Percentiles rank a stretch among this genome's conserved stretches.
These are phyloP conservation scores for Boletus sensibilis DNA, from an alignment of 768 basidiomycete species.

Conservation along the genomic window DNA sequence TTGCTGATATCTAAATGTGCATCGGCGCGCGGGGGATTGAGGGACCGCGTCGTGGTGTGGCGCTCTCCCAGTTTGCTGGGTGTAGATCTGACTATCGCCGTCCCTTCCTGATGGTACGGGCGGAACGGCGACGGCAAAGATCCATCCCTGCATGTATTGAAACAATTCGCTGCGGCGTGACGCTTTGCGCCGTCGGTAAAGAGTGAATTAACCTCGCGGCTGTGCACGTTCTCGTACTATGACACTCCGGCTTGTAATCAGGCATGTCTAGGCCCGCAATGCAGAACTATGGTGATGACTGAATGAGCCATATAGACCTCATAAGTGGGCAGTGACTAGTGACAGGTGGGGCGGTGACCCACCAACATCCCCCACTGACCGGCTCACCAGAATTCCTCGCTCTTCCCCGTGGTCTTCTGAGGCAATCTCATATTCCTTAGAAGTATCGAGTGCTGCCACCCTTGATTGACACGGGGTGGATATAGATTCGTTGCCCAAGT, in stretches of 20 bases:
- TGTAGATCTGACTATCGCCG: slow-evolving; percentile 2
- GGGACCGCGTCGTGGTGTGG: not conserved
- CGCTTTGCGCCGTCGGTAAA: slow-evolving; percentile 9
- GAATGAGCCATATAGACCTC: not conserved
- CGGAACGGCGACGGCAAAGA: slow-evolving; percentile 4
- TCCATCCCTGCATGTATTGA: not conserved
- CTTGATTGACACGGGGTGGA: not conserved
- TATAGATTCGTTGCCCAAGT: not conserved
- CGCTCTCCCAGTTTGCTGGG: not conserved
- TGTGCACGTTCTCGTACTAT: not conserved
- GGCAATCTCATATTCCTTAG: not conserved
- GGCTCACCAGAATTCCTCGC: not conserved
- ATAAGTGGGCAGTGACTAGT: too few species aligned
- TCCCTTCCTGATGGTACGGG: not conserved
- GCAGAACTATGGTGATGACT: not conserved
- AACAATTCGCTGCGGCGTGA: not conserved
- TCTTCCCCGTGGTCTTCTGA: not conserved
- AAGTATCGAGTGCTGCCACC: not conserved
- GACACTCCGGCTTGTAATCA: slow-evolving; percentile 1
- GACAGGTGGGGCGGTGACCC: not conserved
- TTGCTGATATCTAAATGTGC: not conserved
- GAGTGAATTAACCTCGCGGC: slow-evolving; percentile 4
- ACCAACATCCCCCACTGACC: not conserved
- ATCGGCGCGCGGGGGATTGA: not conserved
- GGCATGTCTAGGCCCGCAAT: slow-evolving; percentile 1